These are phyloP conservation scores for Fraxinus dipetala DNA, from an alignment of 305 asterid species.

Conservation along the genomic window DNA sequence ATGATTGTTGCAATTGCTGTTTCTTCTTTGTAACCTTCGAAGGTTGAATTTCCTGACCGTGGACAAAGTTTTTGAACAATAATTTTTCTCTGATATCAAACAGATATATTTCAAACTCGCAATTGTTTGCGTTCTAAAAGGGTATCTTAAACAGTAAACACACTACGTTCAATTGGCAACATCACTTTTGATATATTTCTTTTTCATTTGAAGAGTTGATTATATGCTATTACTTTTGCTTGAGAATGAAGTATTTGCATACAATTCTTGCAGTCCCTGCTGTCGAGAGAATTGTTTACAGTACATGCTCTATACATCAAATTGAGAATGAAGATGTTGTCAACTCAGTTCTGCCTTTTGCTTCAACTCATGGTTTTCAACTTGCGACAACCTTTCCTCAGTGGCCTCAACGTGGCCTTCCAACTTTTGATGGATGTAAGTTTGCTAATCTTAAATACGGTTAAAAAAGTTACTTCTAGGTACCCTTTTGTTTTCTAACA, in stretches of 20 bases:
- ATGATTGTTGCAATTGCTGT: neutral
- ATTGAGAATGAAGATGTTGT: slow-evolving; percentile 85
- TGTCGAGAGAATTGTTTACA: slow-evolving; percentile 84
- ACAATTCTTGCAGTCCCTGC: slow-evolving; percentile 53
- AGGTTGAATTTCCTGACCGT: neutral
- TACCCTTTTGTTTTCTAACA: neutral
- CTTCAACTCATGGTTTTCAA: slow-evolving; percentile 67
- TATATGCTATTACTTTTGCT: neutral
- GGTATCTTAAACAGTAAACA: neutral
- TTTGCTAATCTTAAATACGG: neutral
- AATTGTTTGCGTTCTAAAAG: neutral
- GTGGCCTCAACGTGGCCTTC: slow-evolving; percentile 96
- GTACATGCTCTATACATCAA: slow-evolving; percentile 88
- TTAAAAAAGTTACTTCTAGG: neutral
- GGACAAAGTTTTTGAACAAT: neutral
- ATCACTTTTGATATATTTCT: neutral
- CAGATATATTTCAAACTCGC: neutral
- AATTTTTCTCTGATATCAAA: neutral
- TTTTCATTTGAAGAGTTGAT: neutral
- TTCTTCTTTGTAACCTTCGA: neutral
- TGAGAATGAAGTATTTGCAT: neutral
- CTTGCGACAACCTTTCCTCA: slow-evolving; percentile 57
- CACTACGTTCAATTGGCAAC: neutral
- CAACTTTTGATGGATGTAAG: slow-evolving; percentile 73
- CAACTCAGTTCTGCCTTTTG: slow-evolving; percentile 59